Base-by-base conservation (phyloP, 441 rosid genomes). In the Jatropha multifida region DNA sequence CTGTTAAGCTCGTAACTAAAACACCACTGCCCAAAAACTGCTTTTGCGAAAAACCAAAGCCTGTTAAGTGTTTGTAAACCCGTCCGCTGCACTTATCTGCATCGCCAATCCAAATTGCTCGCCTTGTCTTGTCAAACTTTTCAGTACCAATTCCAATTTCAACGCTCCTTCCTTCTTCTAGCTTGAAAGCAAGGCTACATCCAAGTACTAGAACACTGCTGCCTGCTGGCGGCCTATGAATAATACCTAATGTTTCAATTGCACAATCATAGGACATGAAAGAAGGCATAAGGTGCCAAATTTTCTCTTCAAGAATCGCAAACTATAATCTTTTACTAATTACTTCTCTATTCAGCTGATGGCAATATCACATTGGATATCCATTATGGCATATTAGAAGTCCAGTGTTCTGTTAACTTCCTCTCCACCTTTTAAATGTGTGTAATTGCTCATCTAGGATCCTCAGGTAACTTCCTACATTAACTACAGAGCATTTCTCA, bases 391-490 rank as follows among this genome's bases (percentile, higher is more conserved):
- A 59, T 48, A 10, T 20, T 11, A 1, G 7, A 20, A 26, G 65
- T 54, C 41, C 15, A 55, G 17, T 52, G 17, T 37, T 56, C 38
- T 20, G n/a, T 58, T 14, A 72, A 54, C 20, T 72, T 48, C 69
- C 46, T 18, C 27, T 52, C 23, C 13, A 42, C 49, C 60, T 51
- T 51, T 38, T 40, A 46, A 17, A 27, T 41, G 44, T 58, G 13
- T 48, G 11, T 68, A 74, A n/a, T 56, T 78, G 81, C 64, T 80
- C 77, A 71, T 83, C 79, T 42, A 85, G 59, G 65, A 80, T 49
- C 74, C 60, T 76, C 74, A 51, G 48, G 74, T 81, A 85, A 68
- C 67, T 37, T 61, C 63, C 76, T 44, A 69, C 49, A 42, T 79
- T 79, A 54, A 63, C 68, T 27, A 56, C 68, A 27, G 75, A 56